phyloP scores from a whole-genome alignment of 2,329 filamentous ascomycete species.

The Epichloe gansuensis region DNA sequence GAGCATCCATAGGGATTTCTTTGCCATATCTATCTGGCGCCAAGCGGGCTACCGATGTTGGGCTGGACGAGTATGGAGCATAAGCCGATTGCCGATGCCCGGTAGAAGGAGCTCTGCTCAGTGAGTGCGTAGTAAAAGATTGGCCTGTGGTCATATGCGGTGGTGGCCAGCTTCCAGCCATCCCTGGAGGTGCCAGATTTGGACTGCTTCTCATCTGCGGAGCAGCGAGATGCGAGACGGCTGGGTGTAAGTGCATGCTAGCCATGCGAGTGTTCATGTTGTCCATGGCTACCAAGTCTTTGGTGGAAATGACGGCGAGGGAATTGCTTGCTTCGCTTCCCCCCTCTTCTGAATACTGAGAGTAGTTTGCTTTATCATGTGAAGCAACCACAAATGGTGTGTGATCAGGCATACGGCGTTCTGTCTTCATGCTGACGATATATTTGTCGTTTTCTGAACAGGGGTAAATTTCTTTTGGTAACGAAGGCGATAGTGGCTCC shows the following conservation, averaged over 20 bases:
- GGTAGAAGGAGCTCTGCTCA: constrained; percentile 15
- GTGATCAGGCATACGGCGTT: constrained; percentile 23
- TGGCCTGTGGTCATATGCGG: constrained; percentile 18
- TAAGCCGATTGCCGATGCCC: constrained; percentile 12
- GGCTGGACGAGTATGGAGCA: constrained; percentile 14
- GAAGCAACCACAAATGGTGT: constrained; percentile 17
- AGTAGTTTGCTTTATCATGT: constrained; percentile 17
- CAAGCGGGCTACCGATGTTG: constrained; percentile 24
- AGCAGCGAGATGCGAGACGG: constrained; percentile 23
- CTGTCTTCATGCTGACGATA: constrained; percentile 25
- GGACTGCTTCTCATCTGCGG: constrained; percentile 17
- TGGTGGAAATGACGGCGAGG: constrained; percentile 39
- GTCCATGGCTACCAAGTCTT: constrained; percentile 38
- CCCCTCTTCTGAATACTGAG: constrained; percentile 25
- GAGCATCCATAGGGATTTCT: constrained; percentile 41
- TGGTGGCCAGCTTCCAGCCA: constrained; percentile 14
- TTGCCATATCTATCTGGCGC: constrained; percentile 45
- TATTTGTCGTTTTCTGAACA: constrained; percentile 28
- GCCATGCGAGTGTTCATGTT: constrained; percentile 27
- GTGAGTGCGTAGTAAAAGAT: constrained; percentile 16
- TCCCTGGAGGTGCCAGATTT: constrained; percentile 23
- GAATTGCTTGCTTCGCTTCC: constrained; percentile 21
- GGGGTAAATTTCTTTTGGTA: constrained; percentile 23
- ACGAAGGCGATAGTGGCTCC: constrained; percentile 15
- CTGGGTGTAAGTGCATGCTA: constrained; percentile 26